Base-by-base conservation (phyloP, 768 basidiomycete genomes). In the Multifurca ochricompacta region DNA sequence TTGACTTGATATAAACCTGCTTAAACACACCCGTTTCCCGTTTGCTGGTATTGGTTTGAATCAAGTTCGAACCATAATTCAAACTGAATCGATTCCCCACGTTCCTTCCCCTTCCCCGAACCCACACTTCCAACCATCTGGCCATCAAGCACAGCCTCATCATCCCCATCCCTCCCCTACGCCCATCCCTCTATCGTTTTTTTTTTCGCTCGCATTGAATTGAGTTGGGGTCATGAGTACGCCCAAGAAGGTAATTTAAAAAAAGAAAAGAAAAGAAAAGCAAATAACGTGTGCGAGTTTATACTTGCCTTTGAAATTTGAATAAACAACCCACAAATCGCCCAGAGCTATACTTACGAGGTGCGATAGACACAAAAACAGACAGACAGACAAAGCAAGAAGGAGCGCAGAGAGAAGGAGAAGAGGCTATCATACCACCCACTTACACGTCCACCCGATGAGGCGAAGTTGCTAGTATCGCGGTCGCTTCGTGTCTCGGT, bases 401-500 rank as follows among this genome's bases (percentile, higher is more conserved):
- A 42, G 28, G 27, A 41, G 42, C 31, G 42, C 31, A 57, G 51
- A 46, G 36, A 56, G 42, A 41, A 34, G n/a, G 43, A 13, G 21
- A 45, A 51, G 50, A 47, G 51, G 50, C 56, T 57, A 57, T 57
- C 56, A 52, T 57, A 57, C 56, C 56, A 52, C 50, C 44, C 44
- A 56, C 50, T 51, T 51, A 41, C 55, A 52, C 37, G 41, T 39
- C 19, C 39, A 45, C 45, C 39, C 34, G 31, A 14, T 45, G 30
- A 31, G 16, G 43, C 39, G 42, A 18, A 39, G 51, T 46, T 51
- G 54, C 43, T 57, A 91, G 70, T 87, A 89, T 65, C 89, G 80
- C 64, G 85, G 82, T 66, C 89, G 84, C 71, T 91, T 91, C 31
- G 76, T 64, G 61, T 90, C 88, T 61, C 88, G 79, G 69, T 91